Conservation (phyloP, 352 stramenopile genomes). For the Globisporangium nunn region DNA sequence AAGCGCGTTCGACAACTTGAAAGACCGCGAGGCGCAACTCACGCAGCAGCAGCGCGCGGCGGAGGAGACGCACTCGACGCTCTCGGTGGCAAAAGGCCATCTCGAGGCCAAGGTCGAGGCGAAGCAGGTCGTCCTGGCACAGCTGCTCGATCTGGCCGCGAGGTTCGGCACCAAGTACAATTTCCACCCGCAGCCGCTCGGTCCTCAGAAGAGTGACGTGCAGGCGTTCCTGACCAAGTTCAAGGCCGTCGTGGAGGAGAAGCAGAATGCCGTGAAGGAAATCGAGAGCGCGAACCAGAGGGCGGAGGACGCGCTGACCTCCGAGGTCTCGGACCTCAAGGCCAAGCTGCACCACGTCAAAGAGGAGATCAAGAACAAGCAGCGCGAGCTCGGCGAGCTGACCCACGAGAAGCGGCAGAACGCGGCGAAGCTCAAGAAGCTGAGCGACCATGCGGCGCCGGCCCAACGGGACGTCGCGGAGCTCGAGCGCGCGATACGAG, state of each 20-base stretch:
- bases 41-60: slow-evolving; percentile 13
- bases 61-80: slow-evolving; percentile 25
- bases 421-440: slow-evolving; percentile 27
- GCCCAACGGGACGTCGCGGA: slow-evolving; percentile 45
- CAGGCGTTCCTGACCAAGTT: slow-evolving; percentile 47
- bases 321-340: slow-evolving; percentile 38
- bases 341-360: slow-evolving; percentile 41
- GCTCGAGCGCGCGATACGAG: slow-evolving; percentile 33
- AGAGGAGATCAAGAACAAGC: slow-evolving; percentile 43
- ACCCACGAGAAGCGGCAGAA: slow-evolving; percentile 36
- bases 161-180: slow-evolving; percentile 50
- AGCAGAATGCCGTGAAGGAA: slow-evolving; percentile 27
- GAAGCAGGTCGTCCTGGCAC: slow-evolving; percentile 26
- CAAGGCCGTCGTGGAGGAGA: slow-evolving; percentile 30
- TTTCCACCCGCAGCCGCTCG: slow-evolving; percentile 44
- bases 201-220: slow-evolving; percentile 46
- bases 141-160: slow-evolving; percentile 36
- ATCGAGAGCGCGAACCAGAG: slow-evolving; percentile 32
- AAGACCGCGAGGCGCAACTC: slow-evolving; percentile 25
- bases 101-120: slow-evolving; percentile 48
- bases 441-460: slow-evolving; percentile 28
- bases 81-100: slow-evolving; percentile 31
- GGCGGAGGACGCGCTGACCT: slow-evolving; percentile 38
- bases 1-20: slow-evolving; percentile 21
- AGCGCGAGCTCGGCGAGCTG: slow-evolving; percentile 27